Conservation (phyloP, 345 rosid species). For the Iberis pinnata region DNA sequence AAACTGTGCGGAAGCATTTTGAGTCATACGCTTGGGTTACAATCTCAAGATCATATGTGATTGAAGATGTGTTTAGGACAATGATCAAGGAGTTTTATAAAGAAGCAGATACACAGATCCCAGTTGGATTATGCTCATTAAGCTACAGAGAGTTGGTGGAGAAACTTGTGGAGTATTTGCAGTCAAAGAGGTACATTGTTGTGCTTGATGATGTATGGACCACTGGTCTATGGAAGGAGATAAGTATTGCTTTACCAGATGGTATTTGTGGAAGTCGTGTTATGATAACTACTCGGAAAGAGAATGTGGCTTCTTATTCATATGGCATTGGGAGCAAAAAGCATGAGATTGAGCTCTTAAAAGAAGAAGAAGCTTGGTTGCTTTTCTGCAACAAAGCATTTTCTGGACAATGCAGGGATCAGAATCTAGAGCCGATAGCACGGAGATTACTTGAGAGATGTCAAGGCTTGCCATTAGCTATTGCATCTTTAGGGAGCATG, state of each 20-base stretch:
- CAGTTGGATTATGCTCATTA: conserved; percentile 21
- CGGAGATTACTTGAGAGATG: conserved; percentile 28
- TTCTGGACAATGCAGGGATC: conserved; percentile 18
- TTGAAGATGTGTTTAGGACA: conserved; percentile 34
- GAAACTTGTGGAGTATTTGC: conserved; percentile 27
- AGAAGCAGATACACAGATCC: conserved; percentile 22
- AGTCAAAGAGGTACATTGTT: conserved; percentile 31
- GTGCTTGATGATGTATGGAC: conserved; percentile 37
- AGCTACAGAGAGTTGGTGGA: conserved; percentile 31
- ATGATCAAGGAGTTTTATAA: conserved; percentile 33
- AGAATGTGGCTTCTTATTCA: conserved; percentile 22
- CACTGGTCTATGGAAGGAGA: conserved; percentile 29
- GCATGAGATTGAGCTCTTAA: conserved; percentile 26
- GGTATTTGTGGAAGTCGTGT: conserved; percentile 29
- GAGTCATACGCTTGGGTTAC: conserved; percentile 37
- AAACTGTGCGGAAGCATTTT: conserved; percentile 25
- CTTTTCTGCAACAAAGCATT: conserved; percentile 38
- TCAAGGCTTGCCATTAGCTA: conserved; percentile 36
- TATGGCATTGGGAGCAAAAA: conserved; percentile 21
- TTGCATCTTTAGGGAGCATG: conserved; percentile 35
- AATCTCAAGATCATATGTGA: conserved; percentile 32
- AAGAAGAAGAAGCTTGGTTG: conserved; percentile 28
- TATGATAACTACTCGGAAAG: conserved; percentile 29
- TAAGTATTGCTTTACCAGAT: conserved; percentile 30
- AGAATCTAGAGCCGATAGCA: conserved; percentile 18